Conservation (phyloP, 352 stramenopile species). For the Pythium rishiriense region DNA sequence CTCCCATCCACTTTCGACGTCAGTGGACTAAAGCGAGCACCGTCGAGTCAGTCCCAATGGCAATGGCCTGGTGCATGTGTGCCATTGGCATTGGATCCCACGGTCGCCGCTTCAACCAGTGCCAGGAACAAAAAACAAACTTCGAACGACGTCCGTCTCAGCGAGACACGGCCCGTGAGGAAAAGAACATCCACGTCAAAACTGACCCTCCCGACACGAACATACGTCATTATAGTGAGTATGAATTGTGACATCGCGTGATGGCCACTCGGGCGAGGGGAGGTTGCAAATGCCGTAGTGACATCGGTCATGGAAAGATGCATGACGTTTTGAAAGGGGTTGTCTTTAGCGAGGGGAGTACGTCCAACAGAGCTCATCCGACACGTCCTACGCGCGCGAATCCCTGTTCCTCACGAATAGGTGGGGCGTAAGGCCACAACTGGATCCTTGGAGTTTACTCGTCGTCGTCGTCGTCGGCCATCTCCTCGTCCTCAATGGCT, state of each 20-base stretch:
- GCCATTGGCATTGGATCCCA: background rate
- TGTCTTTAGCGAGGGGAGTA: too few relatives aligned
- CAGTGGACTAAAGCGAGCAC: too few relatives aligned
- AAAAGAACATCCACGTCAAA: conserved; percentile 1
- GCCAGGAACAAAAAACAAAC: background rate
- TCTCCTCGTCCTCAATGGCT: conserved; percentile 87
- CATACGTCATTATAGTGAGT: conserved; percentile 4
- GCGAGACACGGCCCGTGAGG: conserved; percentile 1
- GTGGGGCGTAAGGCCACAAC: too few relatives aligned
- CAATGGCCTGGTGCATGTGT: background rate
- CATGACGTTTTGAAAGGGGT: too few relatives aligned
- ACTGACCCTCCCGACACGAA: background rate
- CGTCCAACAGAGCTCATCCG: background rate
- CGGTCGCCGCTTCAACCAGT: conserved; percentile 1
- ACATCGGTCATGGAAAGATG: background rate
- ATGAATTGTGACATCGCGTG: background rate
- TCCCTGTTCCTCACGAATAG: background rate
- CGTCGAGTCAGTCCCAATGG: conserved; percentile 6
- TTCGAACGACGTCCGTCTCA: conserved; percentile 5
- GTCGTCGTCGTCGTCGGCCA: conserved; percentile 87
- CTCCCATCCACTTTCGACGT: background rate
- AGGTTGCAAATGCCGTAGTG: background rate
- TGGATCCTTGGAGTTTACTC: too few relatives aligned
- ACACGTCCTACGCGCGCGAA: background rate
- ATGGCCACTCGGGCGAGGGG: background rate